A percentile compares a stretch with the other conserved stretches of the same genome.
These are phyloP conservation scores for Crinitomyces ghanaensis DNA, from an alignment of 805 yeast genomes.

Conservation along the genomic window DNA sequence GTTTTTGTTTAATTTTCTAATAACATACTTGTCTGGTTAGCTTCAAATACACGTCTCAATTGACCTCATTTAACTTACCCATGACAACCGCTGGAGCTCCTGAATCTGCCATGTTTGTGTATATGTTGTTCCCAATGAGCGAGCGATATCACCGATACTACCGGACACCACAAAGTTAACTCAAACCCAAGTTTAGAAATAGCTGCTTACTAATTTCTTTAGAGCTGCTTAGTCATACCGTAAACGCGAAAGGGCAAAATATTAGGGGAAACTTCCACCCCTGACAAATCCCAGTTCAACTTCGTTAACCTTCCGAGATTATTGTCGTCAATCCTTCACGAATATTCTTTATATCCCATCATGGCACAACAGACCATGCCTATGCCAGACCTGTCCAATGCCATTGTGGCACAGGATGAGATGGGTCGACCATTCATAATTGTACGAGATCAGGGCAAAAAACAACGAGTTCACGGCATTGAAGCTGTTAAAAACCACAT, in stretches of 20 bases:
- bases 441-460: conserved; percentile 54
- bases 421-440: conserved; percentile 98
- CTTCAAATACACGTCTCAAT: conserved; percentile 1
- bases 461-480: conserved; percentile 53
- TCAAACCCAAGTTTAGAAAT: too few relatives aligned
- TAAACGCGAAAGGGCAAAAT: too few relatives aligned
- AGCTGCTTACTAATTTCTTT: too few relatives aligned
- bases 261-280: too few relatives aligned
- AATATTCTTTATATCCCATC: too few relatives aligned
- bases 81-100: conserved; percentile 78
- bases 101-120: conserved; percentile 16
- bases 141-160: too few relatives aligned
- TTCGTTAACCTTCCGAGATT: too few relatives aligned
- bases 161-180: too few relatives aligned
- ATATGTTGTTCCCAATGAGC: too few relatives aligned
- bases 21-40: conserved; percentile 25
- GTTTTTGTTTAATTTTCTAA: background rate
- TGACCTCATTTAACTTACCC: conserved; percentile 45
- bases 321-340: too few relatives aligned
- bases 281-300: too few relatives aligned
- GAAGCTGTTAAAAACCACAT: conserved; percentile 79
- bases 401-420: conserved; percentile 98
- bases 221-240: too few relatives aligned
- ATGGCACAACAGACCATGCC: conserved; percentile 19
- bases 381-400: conserved; percentile 93